Evolutionary conservation across 2,329 filamentous ascomycete species (phyloP).

Genomic region (Lachnum nothofagi): DNA sequence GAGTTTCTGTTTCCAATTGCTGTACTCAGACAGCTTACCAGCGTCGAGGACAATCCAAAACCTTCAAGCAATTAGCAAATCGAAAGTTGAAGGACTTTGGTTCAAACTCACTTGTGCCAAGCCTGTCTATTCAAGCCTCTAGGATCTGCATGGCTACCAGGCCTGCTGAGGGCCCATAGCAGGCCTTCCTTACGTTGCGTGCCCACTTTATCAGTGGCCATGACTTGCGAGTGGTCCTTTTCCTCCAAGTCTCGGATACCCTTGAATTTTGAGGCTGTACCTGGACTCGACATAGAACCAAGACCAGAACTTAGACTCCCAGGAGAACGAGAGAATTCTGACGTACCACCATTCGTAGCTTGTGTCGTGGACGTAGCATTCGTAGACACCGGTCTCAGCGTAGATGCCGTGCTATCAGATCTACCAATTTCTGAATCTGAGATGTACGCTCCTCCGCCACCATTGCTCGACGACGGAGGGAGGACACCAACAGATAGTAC

Average conservation of each 20-base stretch:
- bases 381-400: slow-evolving; percentile 50
- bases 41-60: slow-evolving; percentile 99
- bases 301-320: slow-evolving; percentile 45
- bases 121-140: slow-evolving; percentile 93
- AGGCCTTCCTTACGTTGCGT: slow-evolving; percentile 87
- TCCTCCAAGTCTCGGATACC: slow-evolving; percentile 91
- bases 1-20: slow-evolving; percentile 97
- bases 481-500: slow-evolving; percentile 39
- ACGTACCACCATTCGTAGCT: slow-evolving; percentile 28
- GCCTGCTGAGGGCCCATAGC: slow-evolving; percentile 87
- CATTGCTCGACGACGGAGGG: slow-evolving; percentile 28
- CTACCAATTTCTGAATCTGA: slow-evolving; percentile 67
- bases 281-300: slow-evolving; percentile 44
- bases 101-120: slow-evolving; percentile 83
- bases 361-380: slow-evolving; percentile 35
- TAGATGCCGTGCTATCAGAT: slow-evolving; percentile 69
- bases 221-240: slow-evolving; percentile 55
- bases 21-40: slow-evolving; percentile 94
- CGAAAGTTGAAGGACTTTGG: not conserved
- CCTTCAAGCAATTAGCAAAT: slow-evolving; percentile 44
- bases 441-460: slow-evolving; percentile 37
- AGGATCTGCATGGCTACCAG: slow-evolving; percentile 90
- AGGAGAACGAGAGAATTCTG: slow-evolving; percentile 47
- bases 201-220: slow-evolving; percentile 51
- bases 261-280: slow-evolving; percentile 65